Evolutionary conservation across 2,329 filamentous ascomycete species (phyloP).

Genomic region (Hypomyces rosellus): DNA sequence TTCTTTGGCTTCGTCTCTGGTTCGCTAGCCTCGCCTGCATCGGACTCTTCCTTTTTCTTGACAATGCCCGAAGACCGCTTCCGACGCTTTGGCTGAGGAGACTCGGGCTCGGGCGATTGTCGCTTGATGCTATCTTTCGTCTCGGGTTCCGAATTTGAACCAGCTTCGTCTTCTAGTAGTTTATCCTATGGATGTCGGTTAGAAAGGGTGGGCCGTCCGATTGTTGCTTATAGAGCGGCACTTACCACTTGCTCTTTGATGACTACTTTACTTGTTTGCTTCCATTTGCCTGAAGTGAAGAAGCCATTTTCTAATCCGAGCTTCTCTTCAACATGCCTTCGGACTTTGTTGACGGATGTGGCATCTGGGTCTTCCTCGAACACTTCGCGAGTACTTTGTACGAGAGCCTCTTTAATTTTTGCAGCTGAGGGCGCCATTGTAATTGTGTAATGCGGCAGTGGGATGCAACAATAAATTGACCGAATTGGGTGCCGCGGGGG

Average conservation of each 20-base stretch:
- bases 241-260: constrained; percentile 51
- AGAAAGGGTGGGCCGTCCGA: neutral
- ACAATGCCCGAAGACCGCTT: constrained; percentile 28
- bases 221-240: constrained; percentile 11
- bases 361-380: constrained; percentile 38
- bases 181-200: constrained; percentile 24
- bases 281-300: constrained; percentile 47
- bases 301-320: constrained; percentile 45
- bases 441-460: too few species aligned
- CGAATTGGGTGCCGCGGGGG: too few species aligned
- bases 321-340: constrained; percentile 44
- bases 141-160: constrained; percentile 20
- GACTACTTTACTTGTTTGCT: constrained; percentile 50
- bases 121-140: constrained; percentile 27
- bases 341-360: constrained; percentile 52
- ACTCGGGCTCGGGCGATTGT: constrained; percentile 26
- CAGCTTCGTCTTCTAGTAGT: constrained; percentile 28
- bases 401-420: constrained; percentile 40
- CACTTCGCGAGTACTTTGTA: constrained; percentile 39
- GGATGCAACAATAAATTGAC: too few species aligned
- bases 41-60: constrained; percentile 26
- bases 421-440: constrained; percentile 37
- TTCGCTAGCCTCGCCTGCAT: neutral
- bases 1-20: constrained; percentile 8
- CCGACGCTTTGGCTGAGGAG: constrained; percentile 32